Base-by-base conservation (phyloP, 1,284 basidiomycete species). In the Uromyces viciae-fabae region DNA sequence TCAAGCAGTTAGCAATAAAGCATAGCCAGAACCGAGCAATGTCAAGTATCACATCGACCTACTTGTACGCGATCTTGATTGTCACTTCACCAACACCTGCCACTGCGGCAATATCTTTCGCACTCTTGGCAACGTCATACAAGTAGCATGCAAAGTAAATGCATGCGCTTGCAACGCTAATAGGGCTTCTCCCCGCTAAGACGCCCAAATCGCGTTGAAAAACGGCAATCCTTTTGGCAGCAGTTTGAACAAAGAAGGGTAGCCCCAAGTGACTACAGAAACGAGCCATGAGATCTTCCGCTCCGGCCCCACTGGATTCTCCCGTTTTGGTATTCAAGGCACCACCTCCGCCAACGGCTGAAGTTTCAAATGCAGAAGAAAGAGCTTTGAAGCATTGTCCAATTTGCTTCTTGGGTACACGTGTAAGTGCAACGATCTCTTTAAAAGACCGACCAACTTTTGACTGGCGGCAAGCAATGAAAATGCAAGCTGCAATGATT, bases 1-100 rank as follows among this genome's bases (percentile, higher is more conserved):
- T n/a, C n/a, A n/a, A n/a, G n/a, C n/a, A n/a, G n/a, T n/a, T n/a
- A 3, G 5, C 33, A 33, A 33, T 4, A 28, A 22, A 75, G 54
- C 40, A 33, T 31, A 28, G 42, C 4, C 5, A 52, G n/a, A 3
- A 46, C 28, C 33, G 4, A 42, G 68, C 31, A 28, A 43, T 42
- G 3, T 3, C 8, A 40, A 43, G 11, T 8, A 71, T 68, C 28
- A 36, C 15, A 42, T 22, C 14, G 22, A 81, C 83, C 77, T 42
- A 85, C 83, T 87, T 88, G 84, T 84, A 86, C 17, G 83, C 85
- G 54, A 95, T 87, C 87, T 94, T 94, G 86, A 98, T 96, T 72
- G 96, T 98, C 75, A 94, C 92, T 85, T 98, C 95, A 85, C 94
- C 95, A n/a, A 98, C 95, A 11, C 94, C 94, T 0, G 94, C 95